phyloP scores from a whole-genome alignment of 108 stramenopile genomes.

The Skeletonema menzelii region DNA sequence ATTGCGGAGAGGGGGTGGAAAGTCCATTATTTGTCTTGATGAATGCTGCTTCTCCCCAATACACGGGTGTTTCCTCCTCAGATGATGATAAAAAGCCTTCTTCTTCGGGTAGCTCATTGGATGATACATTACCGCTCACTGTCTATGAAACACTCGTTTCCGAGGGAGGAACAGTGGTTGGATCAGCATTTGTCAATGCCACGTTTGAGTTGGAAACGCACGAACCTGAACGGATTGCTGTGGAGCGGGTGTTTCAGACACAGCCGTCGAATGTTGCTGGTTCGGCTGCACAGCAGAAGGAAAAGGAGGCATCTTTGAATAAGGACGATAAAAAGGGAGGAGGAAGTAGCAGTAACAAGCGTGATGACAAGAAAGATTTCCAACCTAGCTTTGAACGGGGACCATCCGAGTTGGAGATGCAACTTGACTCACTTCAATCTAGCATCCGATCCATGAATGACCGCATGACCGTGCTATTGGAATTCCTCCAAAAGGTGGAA shows the following conservation, averaged over 20 bases:
- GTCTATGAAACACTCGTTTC: slow-evolving; percentile 51
- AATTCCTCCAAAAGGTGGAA: slow-evolving; percentile 49
- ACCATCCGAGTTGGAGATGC: slow-evolving; percentile 40
- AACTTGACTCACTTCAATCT: slow-evolving; percentile 31
- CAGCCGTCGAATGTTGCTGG: slow-evolving; percentile 21
- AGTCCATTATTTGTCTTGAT: slow-evolving; percentile 47
- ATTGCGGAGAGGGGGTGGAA: slow-evolving; percentile 39
- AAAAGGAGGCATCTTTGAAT: slow-evolving; percentile 3
- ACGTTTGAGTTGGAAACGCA: slow-evolving; percentile 67
- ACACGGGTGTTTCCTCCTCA: not conserved
- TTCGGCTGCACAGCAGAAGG: slow-evolving; percentile 3
- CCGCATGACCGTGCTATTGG: slow-evolving; percentile 55
- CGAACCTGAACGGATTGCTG: slow-evolving; percentile 77
- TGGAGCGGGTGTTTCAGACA: slow-evolving; percentile 73
- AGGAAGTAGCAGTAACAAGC: not conserved
- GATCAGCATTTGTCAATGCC: slow-evolving; percentile 52
- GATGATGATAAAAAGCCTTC: not conserved
- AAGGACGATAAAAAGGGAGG: slow-evolving; percentile 25
- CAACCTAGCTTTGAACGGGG: slow-evolving; percentile 18
- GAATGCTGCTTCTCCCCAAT: slow-evolving; percentile 31
- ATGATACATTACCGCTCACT: slow-evolving; percentile 54
- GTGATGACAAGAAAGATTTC: not conserved
- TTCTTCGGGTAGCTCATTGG: slow-evolving; percentile 10
- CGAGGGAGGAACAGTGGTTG: not conserved
- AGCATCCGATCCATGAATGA: slow-evolving; percentile 61